phyloP scores from a whole-genome alignment of 2,329 filamentous ascomycete species.

The Penicillium concentricum region DNA sequence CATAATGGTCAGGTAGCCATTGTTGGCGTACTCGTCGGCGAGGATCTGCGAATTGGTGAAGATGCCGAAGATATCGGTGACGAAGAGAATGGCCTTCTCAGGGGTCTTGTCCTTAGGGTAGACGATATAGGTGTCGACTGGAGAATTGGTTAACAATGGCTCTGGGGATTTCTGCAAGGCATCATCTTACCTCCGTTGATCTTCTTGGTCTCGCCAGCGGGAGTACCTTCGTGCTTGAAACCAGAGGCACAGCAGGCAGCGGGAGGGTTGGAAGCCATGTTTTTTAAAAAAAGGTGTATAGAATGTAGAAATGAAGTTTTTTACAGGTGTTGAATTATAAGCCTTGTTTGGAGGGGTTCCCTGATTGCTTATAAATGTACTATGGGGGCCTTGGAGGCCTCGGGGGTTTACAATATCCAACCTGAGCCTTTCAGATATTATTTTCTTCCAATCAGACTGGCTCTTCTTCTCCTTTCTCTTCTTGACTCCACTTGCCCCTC shows the following conservation, averaged over 20 bases:
- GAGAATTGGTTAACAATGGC: not conserved
- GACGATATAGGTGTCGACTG: conserved; percentile 57
- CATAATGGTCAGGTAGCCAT: conserved; percentile 68
- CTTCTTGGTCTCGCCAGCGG: conserved; percentile 48
- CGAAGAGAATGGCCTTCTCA: conserved; percentile 56
- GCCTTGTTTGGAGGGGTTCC: not conserved
- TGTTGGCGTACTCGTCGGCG: conserved; percentile 72
- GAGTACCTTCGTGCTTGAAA: conserved; percentile 53
- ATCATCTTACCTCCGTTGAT: conserved; percentile 45
- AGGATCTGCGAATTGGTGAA: conserved; percentile 63
- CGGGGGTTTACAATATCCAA: not conserved
- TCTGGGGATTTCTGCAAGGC: not conserved
- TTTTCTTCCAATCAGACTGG: conserved; percentile 2
- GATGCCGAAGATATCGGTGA: conserved; percentile 61
- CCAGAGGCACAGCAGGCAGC: conserved; percentile 49
- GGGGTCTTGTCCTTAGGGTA: conserved; percentile 52
- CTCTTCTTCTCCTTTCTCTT: not conserved
- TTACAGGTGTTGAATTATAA: not conserved
- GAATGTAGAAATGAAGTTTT: not conserved
- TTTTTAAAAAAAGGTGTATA: conserved; percentile 7
- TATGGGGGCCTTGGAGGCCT: no score
- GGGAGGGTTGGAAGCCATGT: conserved; percentile 56
- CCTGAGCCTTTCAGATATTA: not conserved
- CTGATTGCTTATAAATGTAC: conserved; percentile 4
- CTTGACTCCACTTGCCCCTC: conserved; percentile 13